Percentiles rank a stretch among this genome's conserved stretches.
Evolutionary conservation across 345 rosid genomes (phyloP).

Genomic region (Lagerstroemia speciosa): DNA sequence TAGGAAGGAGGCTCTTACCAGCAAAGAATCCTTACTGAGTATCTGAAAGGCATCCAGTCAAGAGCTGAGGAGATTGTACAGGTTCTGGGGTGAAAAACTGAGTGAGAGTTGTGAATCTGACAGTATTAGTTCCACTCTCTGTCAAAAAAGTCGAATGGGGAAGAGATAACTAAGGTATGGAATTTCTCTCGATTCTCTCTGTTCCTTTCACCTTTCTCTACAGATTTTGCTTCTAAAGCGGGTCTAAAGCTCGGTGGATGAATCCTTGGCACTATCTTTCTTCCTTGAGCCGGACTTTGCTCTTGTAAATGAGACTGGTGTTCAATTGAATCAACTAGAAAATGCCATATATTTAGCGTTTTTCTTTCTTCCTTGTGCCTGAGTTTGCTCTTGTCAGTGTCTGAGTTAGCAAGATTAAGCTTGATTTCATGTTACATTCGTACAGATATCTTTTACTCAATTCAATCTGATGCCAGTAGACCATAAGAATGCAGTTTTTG

Average conservation of each 20-base stretch:
- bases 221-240: background rate
- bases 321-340: background rate
- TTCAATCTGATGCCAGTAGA: background rate
- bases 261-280: no score
- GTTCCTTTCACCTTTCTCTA: background rate
- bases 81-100: constrained; percentile 23
- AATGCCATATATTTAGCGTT: background rate
- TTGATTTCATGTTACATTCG: background rate
- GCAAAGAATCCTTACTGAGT: constrained; percentile 66
- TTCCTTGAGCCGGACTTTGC: no score
- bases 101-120: background rate
- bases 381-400: background rate
- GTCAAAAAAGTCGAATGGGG: background rate
- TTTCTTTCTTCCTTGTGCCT: background rate
- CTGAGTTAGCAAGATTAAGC: background rate
- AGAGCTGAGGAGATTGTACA: constrained; percentile 53
- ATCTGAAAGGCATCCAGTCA: constrained; percentile 69
- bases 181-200: constrained; percentile 1
- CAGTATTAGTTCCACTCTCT: background rate
- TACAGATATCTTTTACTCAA: background rate
- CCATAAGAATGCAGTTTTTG: background rate
- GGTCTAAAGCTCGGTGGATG: background rate
- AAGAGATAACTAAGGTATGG: background rate
- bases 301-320: no score
- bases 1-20: constrained; percentile 97